phyloP scores from a whole-genome alignment of 805 yeast genomes.

The Metschnikowia gruessii region DNA sequence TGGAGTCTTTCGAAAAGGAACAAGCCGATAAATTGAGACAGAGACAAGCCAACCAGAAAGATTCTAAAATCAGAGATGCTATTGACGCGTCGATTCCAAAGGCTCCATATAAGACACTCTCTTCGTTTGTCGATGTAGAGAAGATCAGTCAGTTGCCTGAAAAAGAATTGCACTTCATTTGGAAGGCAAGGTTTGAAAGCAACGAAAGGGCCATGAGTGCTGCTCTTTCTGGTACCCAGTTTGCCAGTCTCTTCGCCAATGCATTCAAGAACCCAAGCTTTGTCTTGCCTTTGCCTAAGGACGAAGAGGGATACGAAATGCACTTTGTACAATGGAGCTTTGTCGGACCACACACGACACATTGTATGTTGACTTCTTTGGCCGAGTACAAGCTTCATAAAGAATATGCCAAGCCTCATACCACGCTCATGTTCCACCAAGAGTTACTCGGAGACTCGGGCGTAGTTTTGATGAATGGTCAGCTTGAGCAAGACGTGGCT shows the following conservation, averaged over 20 bases:
- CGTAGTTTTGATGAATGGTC: slow-evolving; percentile 81
- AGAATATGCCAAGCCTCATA: slow-evolving; percentile 93
- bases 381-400: slow-evolving; percentile 88
- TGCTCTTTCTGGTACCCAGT: slow-evolving; percentile 54
- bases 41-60: slow-evolving; percentile 21
- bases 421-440: slow-evolving; percentile 82
- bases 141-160: slow-evolving; percentile 55
- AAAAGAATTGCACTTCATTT: slow-evolving; percentile 70
- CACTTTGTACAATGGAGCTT: slow-evolving; percentile 94
- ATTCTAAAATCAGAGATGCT: slow-evolving; percentile 31
- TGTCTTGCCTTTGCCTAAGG: slow-evolving; percentile 85
- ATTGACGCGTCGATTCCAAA: slow-evolving; percentile 34
- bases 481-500: slow-evolving; percentile 66
- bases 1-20: slow-evolving; percentile 53
- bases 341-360: slow-evolving; percentile 78
- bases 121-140: slow-evolving; percentile 65
- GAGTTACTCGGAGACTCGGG: slow-evolving; percentile 62
- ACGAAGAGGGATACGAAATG: slow-evolving; percentile 60
- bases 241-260: slow-evolving; percentile 55
- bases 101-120: slow-evolving; percentile 66
- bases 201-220: slow-evolving; percentile 66
- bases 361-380: slow-evolving; percentile 85
- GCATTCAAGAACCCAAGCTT: slow-evolving; percentile 79
- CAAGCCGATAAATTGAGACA: slow-evolving; percentile 29
- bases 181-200: slow-evolving; percentile 82